Evolutionary conservation across 2,329 filamentous ascomycete species (phyloP).

Genomic region (Lasiodiplodia sp.): DNA sequence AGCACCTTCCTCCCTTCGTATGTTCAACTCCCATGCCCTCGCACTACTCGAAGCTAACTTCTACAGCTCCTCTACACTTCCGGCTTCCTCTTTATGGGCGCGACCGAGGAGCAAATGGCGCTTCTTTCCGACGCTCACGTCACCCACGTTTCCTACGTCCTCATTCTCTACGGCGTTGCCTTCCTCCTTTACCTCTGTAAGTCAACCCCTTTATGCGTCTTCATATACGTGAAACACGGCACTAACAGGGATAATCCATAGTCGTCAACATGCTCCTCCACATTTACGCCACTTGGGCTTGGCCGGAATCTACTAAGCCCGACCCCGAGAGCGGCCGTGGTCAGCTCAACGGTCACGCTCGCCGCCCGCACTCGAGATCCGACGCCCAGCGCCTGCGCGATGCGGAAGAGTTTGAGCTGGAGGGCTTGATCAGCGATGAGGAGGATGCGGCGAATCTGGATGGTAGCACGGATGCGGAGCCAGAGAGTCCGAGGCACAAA

Average conservation of each 20-base stretch:
- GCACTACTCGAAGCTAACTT: constrained; percentile 34
- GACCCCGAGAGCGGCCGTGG: constrained; percentile 46
- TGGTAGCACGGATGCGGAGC: constrained; percentile 12
- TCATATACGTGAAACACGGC: constrained; percentile 5
- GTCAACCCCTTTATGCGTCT: constrained; percentile 38
- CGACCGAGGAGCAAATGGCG: constrained; percentile 94
- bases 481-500: constrained; percentile 12
- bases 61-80: constrained; percentile 83
- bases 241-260: constrained; percentile 40
- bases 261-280: constrained; percentile 84
- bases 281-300: constrained; percentile 75
- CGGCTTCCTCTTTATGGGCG: constrained; percentile 96
- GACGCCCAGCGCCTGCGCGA: constrained; percentile 72
- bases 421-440: constrained; percentile 87
- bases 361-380: constrained; percentile 47
- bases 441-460: constrained; percentile 62
- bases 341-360: constrained; percentile 48
- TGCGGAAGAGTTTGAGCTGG: constrained; percentile 92
- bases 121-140: constrained; percentile 76
- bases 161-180: constrained; percentile 89
- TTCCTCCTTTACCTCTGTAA: constrained; percentile 88
- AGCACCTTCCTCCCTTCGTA: constrained; percentile 74
- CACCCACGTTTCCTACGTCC: constrained; percentile 88
- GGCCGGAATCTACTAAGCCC: constrained; percentile 49
- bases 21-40: constrained; percentile 49